A percentile compares a stretch with the other conserved stretches of the same genome.
Evolutionary conservation across 805 yeast genomes (phyloP).

Genomic region (Starmerella bacillaris): DNA sequence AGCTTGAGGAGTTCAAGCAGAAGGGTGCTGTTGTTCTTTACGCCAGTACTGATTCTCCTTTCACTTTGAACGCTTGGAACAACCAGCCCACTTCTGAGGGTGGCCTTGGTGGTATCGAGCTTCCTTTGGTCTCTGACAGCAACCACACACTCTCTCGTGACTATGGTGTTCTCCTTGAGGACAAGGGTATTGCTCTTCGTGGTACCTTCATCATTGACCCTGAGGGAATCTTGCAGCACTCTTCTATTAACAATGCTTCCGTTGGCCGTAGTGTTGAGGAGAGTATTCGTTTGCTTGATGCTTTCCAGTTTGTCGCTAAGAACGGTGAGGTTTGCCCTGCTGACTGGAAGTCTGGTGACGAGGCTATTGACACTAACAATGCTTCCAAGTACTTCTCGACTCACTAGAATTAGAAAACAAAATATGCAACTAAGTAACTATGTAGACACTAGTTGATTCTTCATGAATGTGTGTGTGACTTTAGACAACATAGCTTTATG

Average conservation of each 20-base stretch:
- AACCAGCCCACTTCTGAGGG: constrained; percentile 91
- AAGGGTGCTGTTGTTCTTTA: constrained; percentile 78
- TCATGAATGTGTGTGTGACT: background rate
- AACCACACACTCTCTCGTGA: constrained; percentile 87
- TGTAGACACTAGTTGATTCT: no score
- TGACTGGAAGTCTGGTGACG: constrained; percentile 94
- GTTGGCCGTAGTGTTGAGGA: constrained; percentile 99
- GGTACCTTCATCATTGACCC: constrained; percentile 98
- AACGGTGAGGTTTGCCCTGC: constrained; percentile 99
- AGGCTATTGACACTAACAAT: constrained; percentile 45
- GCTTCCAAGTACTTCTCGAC: constrained; percentile 15
- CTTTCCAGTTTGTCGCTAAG: constrained; percentile 98
- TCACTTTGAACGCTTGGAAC: constrained; percentile 95
- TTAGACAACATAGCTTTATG: background rate
- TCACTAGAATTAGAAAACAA: constrained; percentile 6
- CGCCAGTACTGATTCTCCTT: constrained; percentile 97
- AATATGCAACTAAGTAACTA: no score
- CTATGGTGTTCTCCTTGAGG: constrained; percentile 95
- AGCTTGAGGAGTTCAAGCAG: constrained; percentile 72
- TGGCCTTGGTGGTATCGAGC: constrained; percentile 89
- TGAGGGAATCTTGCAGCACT: constrained; percentile 82
- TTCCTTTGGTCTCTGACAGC: constrained; percentile 91
- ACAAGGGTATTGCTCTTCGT: constrained; percentile 92
- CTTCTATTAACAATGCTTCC: constrained; percentile 95
- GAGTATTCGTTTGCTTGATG: constrained; percentile 92